These are phyloP conservation scores for Cupressus sempervirens DNA, from an alignment of 75 land plant genomes.

Conservation along the genomic window DNA sequence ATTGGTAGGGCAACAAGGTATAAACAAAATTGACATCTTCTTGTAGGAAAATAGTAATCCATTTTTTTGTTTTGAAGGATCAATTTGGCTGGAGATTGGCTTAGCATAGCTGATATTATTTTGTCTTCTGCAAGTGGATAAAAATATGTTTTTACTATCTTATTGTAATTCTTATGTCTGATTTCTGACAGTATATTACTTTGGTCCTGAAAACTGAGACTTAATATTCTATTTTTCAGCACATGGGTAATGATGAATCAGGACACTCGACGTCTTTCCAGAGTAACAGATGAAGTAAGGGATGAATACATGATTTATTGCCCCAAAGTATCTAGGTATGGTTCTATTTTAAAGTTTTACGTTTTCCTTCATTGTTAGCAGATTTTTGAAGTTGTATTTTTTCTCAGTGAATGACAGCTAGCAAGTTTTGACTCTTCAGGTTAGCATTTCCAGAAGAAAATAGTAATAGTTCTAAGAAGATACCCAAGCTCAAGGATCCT, in stretches of 20 bases:
- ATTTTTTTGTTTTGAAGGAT: not conserved
- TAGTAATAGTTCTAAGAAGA: conserved; percentile 61
- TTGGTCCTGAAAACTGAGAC: not conserved
- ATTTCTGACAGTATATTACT: not conserved
- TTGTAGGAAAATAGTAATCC: not conserved
- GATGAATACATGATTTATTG: conserved; percentile 53
- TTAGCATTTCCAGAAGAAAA: conserved; percentile 70
- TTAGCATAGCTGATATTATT: not conserved
- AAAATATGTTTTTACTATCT: not conserved
- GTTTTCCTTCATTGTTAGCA: conserved; percentile 3
- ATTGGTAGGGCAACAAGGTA: conserved; percentile 96
- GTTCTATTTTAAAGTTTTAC: not conserved
- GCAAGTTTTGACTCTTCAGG: conserved; percentile 27
- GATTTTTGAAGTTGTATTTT: not conserved
- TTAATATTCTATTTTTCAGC: conserved; percentile 33
- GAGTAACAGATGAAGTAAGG: conserved; percentile 77
- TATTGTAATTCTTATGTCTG: not conserved
- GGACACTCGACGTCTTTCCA: conserved; percentile 76
- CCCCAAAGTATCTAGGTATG: conserved; percentile 59
- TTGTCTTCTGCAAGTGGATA: not conserved
- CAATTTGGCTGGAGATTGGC: not conserved
- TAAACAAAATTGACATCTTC: not conserved
- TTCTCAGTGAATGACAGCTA: not conserved
- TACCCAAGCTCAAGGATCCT: conserved; percentile 71
- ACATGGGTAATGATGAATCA: conserved; percentile 99